These are phyloP conservation scores for Yamadazyma sp. DNA, from an alignment of 1,139 yeast species.

Conservation along the genomic window DNA sequence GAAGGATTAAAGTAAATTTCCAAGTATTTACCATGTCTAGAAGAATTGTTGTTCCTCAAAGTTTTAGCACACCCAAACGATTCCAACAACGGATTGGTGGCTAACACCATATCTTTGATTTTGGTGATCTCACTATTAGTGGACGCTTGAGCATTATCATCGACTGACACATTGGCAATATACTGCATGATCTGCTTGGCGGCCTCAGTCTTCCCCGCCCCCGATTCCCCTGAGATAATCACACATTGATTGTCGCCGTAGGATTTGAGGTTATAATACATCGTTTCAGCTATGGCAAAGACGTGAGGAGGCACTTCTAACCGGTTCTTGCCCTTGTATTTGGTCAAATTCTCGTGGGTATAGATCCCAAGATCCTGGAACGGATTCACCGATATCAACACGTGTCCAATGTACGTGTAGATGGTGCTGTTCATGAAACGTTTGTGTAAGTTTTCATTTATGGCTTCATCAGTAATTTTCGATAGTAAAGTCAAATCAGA, in stretches of 20 bases:
- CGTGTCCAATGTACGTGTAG: slow-evolving; percentile 86
- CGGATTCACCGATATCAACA: slow-evolving; percentile 93
- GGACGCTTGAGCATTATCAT: slow-evolving; percentile 42
- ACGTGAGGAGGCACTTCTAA: slow-evolving; percentile 99
- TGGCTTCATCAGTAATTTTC: slow-evolving; percentile 86
- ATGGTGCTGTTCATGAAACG: slow-evolving; percentile 88
- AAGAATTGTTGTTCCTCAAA: slow-evolving; percentile 90
- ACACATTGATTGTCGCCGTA: slow-evolving; percentile 97
- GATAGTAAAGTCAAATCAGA: slow-evolving; percentile 89
- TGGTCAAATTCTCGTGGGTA: slow-evolving; percentile 69
- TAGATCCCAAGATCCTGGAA: slow-evolving; percentile 95
- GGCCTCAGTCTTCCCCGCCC: slow-evolving; percentile 99
- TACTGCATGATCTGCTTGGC: slow-evolving; percentile 99
- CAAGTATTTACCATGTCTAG: slow-evolving; percentile 95
- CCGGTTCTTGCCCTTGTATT: slow-evolving; percentile 88
- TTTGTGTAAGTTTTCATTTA: slow-evolving; percentile 86
- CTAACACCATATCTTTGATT: slow-evolving; percentile 95
- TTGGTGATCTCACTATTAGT: slow-evolving; percentile 55
- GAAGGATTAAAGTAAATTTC: slow-evolving; percentile 83
- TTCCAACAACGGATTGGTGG: slow-evolving; percentile 94
- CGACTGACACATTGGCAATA: slow-evolving; percentile 76
- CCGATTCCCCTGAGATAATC: slow-evolving; percentile 97
- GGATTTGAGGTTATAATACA: slow-evolving; percentile 93
- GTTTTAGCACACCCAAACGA: slow-evolving; percentile 99
- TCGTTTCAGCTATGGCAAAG: slow-evolving; percentile 94